Evolutionary conservation across 1,284 basidiomycete genomes (phyloP).

Genomic region (Tylopilus orsonianus): DNA sequence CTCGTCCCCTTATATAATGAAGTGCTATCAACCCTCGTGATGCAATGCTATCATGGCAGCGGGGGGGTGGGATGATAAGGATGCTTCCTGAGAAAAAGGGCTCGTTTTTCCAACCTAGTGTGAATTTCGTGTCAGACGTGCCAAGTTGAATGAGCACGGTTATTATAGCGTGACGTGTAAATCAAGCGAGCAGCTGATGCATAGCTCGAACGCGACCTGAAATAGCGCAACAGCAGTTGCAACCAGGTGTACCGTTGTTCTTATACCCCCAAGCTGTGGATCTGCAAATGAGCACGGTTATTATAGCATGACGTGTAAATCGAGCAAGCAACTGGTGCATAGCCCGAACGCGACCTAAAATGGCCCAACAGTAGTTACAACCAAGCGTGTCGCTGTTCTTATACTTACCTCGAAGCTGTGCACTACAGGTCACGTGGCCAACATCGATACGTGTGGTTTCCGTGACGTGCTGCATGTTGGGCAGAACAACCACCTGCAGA

Average conservation of each 20-base stretch:
- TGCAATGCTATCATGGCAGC: background rate
- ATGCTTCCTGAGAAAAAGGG: constrained; percentile 2
- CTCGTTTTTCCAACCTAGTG: background rate
- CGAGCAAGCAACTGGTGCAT: too few species aligned
- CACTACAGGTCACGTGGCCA: constrained; percentile 20
- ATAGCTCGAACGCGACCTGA: background rate
- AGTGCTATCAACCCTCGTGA: background rate
- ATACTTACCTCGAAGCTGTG: too few species aligned
- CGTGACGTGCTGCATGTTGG: constrained; percentile 8
- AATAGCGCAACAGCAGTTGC: too few species aligned
- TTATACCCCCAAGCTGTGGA: too few species aligned
- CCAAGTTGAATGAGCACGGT: too few species aligned
- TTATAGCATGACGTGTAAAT: background rate
- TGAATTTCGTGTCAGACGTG: background rate
- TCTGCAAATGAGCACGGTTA: too few species aligned
- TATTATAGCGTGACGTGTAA: background rate
- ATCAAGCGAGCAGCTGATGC: too few species aligned
- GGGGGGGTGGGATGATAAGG: background rate
- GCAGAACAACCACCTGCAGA: constrained; percentile 6
- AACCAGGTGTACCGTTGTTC: too few species aligned
- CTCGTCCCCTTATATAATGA: constrained; percentile 4
- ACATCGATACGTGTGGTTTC: constrained; percentile 2
- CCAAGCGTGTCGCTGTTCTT: too few species aligned
- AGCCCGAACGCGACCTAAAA: background rate
- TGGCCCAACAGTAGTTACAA: too few species aligned